Conservation (phyloP, 768 basidiomycete species). For the Rhizopogon vesiculosus region DNA sequence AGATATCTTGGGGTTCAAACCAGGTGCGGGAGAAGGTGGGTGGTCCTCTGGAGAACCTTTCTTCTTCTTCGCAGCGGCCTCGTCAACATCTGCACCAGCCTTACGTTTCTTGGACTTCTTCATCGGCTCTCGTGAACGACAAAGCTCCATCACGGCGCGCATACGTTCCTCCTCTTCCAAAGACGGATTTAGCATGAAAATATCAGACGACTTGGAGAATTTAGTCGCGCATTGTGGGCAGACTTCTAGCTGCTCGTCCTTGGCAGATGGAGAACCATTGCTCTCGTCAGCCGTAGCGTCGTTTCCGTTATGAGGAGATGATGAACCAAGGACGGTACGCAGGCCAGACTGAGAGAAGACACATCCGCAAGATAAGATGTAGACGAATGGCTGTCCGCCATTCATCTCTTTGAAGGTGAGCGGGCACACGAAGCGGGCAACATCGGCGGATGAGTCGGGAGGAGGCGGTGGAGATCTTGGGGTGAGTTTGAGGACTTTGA, state of each 20-base stretch:
- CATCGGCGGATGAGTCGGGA: slow-evolving; percentile 37
- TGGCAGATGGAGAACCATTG: slow-evolving; percentile 10
- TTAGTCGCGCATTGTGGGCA: slow-evolving; percentile 78
- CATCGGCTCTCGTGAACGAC: slow-evolving; percentile 49
- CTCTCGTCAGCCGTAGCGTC: slow-evolving; percentile 22
- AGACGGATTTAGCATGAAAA: slow-evolving; percentile 65
- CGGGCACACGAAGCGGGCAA: slow-evolving; percentile 82
- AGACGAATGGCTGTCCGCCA: slow-evolving; percentile 83
- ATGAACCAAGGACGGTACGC: slow-evolving; percentile 42
- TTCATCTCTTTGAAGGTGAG: slow-evolving; percentile 95
- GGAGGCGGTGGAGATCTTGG: slow-evolving; percentile 52
- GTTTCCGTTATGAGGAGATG: slow-evolving; percentile 19
- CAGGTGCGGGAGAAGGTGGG: slow-evolving; percentile 22
- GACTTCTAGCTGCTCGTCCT: slow-evolving; percentile 41
- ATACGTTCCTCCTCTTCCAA: slow-evolving; percentile 61
- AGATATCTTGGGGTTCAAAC: slow-evolving; percentile 44
- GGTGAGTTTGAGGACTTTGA: slow-evolving; percentile 79
- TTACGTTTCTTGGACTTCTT: slow-evolving; percentile 61
- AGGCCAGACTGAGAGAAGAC: slow-evolving; percentile 86
- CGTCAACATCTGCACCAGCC: slow-evolving; percentile 33
- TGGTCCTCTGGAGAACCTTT: slow-evolving; percentile 13
- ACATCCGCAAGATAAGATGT: slow-evolving; percentile 81
- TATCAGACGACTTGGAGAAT: slow-evolving; percentile 52
- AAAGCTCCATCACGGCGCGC: slow-evolving; percentile 49
- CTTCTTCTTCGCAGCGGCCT: slow-evolving; percentile 40